These are phyloP conservation scores for Lichenothelia convexa DNA, from an alignment of 495 filamentous ascomycete genomes.

Conservation along the genomic window DNA sequence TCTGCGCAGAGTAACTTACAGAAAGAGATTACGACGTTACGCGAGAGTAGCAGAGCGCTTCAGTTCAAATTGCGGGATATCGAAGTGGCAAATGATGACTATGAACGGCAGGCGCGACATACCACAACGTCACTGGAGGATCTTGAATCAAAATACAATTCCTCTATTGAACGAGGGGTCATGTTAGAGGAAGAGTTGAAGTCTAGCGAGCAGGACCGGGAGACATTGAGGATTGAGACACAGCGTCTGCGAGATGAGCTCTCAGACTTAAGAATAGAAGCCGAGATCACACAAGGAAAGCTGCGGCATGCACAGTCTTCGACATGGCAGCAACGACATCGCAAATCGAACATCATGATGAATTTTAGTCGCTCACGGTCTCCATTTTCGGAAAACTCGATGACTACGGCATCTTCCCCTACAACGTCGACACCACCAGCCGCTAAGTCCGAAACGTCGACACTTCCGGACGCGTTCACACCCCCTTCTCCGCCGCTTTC, in stretches of 20 bases:
- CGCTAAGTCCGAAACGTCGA: constrained; percentile 54
- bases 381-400: constrained; percentile 27
- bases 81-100: constrained; percentile 96
- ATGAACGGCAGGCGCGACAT: constrained; percentile 84
- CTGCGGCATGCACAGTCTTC: constrained; percentile 46
- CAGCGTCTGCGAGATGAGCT: constrained; percentile 81
- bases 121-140: constrained; percentile 91
- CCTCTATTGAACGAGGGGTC: constrained; percentile 76
- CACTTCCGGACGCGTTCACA: constrained; percentile 22
- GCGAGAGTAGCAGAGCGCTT: constrained; percentile 64
- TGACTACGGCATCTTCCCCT: constrained; percentile 21
- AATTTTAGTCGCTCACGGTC: constrained; percentile 20
- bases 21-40: constrained; percentile 84
- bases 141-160: constrained; percentile 89
- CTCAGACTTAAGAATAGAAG: constrained; percentile 81
- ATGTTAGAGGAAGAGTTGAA: constrained; percentile 92
- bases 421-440: constrained; percentile 37
- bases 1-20: constrained; percentile 68
- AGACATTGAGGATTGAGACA: constrained; percentile 66
- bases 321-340: constrained; percentile 30
- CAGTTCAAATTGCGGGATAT: constrained; percentile 78
- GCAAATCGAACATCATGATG: constrained; percentile 29
- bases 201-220: constrained; percentile 75
- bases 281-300: constrained; percentile 87
- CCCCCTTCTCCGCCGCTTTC: constrained; percentile 45